Base-by-base conservation (phyloP, 169 alveolate genomes). In the Amoebophrya sp. region DNA sequence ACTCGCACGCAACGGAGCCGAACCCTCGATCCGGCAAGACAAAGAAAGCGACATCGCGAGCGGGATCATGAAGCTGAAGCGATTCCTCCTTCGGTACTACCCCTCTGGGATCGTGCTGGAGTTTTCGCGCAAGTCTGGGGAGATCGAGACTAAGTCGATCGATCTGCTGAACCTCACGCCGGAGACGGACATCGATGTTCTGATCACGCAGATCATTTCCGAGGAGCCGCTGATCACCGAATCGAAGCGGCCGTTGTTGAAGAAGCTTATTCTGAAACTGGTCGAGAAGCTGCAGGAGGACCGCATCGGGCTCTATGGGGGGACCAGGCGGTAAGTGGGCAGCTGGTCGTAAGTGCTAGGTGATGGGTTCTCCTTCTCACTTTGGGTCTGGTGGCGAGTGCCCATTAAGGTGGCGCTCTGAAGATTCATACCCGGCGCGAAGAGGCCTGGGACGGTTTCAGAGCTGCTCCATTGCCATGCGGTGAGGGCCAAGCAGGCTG, bases 51-150 rank as follows among this genome's bases (percentile, higher is more conserved):
- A n/a, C n/a, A n/a, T n/a, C n/a, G n/a, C n/a, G n/a, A n/a, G n/a
- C n/a, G n/a, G n/a, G n/a, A n/a, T n/a, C n/a, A 96, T 95, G 98
- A 96, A 95, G 92, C 95, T 96, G 50, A 95, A 95, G 93, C 95
- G 96, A 92, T 95, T 96, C 90, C 93, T 95, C 92, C 91, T 96
- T 58, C 91, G 97, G 89, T 95, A 95, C 92, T 96, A 95, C 91
- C 98, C 98, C 67, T 97, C 98, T 18, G 98, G 98, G 7, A 93
- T 96, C 50, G 95, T 95, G 42, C 94, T 96, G n/a, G 98, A 96
- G 89, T 96, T 93, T 92, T 90, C 92, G 69, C 92, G 95, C 42
- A 90, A 92, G 88, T 95, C 92, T 92, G 98, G 97, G 34, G 96
- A 95, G 90, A 91, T 94, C 45, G 98, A 96, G 90, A 95, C 95